Conservation (phyloP, 2,329 filamentous ascomycete genomes). For the Beauveria scarabaeidicola region DNA sequence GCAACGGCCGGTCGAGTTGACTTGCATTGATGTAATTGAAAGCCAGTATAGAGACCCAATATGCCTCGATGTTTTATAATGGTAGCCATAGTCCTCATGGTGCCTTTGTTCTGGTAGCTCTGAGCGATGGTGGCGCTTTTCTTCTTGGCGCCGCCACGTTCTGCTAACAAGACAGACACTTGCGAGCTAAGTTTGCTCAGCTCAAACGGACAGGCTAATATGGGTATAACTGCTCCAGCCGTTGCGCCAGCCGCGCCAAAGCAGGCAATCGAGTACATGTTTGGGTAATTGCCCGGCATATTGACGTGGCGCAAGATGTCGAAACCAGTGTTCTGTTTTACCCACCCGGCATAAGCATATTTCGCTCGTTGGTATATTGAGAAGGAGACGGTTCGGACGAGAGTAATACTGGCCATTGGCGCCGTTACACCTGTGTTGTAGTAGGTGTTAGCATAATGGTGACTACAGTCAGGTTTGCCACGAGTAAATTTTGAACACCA, state of each 20-base stretch:
- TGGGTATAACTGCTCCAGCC: slow-evolving; percentile 70
- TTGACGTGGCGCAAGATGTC: slow-evolving; percentile 69
- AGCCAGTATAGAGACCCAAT: slow-evolving; percentile 70
- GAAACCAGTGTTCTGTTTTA: slow-evolving; percentile 56
- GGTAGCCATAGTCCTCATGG: slow-evolving; percentile 65
- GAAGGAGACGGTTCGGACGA: slow-evolving; percentile 70
- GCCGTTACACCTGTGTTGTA: slow-evolving; percentile 56
- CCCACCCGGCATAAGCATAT: slow-evolving; percentile 61
- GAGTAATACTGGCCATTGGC: slow-evolving; percentile 69
- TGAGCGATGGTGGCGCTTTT: slow-evolving; percentile 52
- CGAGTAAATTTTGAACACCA: background rate
- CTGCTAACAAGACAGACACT: slow-evolving; percentile 68
- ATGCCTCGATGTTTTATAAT: slow-evolving; percentile 68
- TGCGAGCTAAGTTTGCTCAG: slow-evolving; percentile 84
- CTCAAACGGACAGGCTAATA: slow-evolving; percentile 80
- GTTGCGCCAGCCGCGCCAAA: slow-evolving; percentile 72
- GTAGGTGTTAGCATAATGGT: background rate
- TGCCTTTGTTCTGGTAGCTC: slow-evolving; percentile 72
- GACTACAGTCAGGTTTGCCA: background rate
- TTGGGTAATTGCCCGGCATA: slow-evolving; percentile 61
- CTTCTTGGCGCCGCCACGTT: slow-evolving; percentile 25
- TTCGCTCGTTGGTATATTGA: slow-evolving; percentile 74
- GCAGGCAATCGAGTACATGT: slow-evolving; percentile 62
- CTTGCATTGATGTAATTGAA: slow-evolving; percentile 69
- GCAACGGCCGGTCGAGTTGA: slow-evolving; percentile 7